Evolutionary conservation across 2,329 filamentous ascomycete species (phyloP).

Genomic region (Fusarium setosum): DNA sequence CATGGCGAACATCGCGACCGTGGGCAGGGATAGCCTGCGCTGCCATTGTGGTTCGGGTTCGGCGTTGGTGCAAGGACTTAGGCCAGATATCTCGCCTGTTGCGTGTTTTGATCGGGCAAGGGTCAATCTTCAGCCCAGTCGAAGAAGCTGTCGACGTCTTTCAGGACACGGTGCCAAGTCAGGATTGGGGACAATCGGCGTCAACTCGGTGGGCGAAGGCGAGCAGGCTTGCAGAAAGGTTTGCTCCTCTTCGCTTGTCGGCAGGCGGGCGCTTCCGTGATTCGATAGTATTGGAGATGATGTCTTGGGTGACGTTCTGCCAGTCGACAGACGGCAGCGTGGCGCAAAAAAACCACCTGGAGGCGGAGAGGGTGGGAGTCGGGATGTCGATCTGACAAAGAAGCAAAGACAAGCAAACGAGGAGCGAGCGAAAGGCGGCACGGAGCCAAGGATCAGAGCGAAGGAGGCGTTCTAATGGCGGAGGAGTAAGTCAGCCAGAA

Average conservation of each 20-base stretch:
- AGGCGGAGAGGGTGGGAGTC: slow-evolving; percentile 13
- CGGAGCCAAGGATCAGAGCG: slow-evolving; percentile 5
- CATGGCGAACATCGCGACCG: slow-evolving; percentile 45
- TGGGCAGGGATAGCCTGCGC: slow-evolving; percentile 42
- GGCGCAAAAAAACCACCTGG: slow-evolving; percentile 35
- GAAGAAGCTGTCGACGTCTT: slow-evolving; percentile 9
- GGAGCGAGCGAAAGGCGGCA: slow-evolving; percentile 25
- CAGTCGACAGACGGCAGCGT: slow-evolving; percentile 32
- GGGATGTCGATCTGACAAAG: slow-evolving; percentile 32
- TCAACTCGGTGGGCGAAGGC: slow-evolving; percentile 31
- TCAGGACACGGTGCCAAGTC: slow-evolving; percentile 25
- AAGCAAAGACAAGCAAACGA: slow-evolving; percentile 17
- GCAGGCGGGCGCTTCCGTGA: slow-evolving; percentile 21
- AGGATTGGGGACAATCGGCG: slow-evolving; percentile 11
- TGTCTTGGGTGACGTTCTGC: slow-evolving; percentile 26
- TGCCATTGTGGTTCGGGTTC: slow-evolving; percentile 42
- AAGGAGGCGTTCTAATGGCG: slow-evolving; percentile 13
- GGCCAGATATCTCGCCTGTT: neutral
- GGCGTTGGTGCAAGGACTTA: neutral
- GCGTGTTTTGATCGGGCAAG: neutral
- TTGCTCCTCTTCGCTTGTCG: slow-evolving; percentile 24
- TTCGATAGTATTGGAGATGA: slow-evolving; percentile 30
- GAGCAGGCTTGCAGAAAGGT: slow-evolving; percentile 17
- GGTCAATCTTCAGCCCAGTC: slow-evolving; percentile 13
- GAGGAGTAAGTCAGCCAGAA: slow-evolving; percentile 22